Percentiles rank a stretch among this genome's conserved stretches.
Evolutionary conservation across 2,329 filamentous ascomycete genomes (phyloP).

Genomic region (Dactylonectria macrodidyma): DNA sequence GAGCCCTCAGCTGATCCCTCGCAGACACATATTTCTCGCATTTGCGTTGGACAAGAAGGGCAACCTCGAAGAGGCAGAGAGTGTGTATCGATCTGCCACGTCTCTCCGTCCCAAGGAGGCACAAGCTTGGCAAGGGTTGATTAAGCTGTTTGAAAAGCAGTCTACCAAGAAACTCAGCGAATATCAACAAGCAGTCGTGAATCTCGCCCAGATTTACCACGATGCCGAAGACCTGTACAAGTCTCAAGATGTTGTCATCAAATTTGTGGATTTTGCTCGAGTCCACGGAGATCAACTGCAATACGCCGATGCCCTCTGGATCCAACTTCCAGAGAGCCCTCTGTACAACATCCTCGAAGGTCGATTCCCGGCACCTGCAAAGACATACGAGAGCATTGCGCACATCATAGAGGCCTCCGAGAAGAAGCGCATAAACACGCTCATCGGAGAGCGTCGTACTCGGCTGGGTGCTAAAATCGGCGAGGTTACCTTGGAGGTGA

Average conservation of each 20-base stretch:
- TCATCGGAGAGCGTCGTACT: slow-evolving; percentile 91
- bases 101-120: slow-evolving; percentile 80
- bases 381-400: slow-evolving; percentile 86
- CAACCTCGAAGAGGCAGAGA: slow-evolving; percentile 80
- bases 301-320: slow-evolving; percentile 81
- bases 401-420: slow-evolving; percentile 90
- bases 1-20: slow-evolving; percentile 30
- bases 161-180: slow-evolving; percentile 77
- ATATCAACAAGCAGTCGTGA: slow-evolving; percentile 81
- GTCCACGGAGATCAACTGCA: slow-evolving; percentile 80
- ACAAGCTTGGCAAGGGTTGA: slow-evolving; percentile 92
- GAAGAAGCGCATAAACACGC: slow-evolving; percentile 88
- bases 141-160: slow-evolving; percentile 88
- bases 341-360: slow-evolving; percentile 89
- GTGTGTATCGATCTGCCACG: slow-evolving; percentile 81
- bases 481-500: slow-evolving; percentile 89
- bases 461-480: slow-evolving; percentile 87
- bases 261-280: slow-evolving; percentile 82
- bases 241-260: slow-evolving; percentile 80
- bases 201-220: slow-evolving; percentile 81
- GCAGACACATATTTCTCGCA: slow-evolving; percentile 86
- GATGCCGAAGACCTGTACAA: slow-evolving; percentile 76
- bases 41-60: slow-evolving; percentile 86
- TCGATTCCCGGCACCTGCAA: slow-evolving; percentile 82
- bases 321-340: slow-evolving; percentile 84